A percentile compares a stretch with the other conserved stretches of the same genome.
Evolutionary conservation across 495 filamentous ascomycete species (phyloP).

Genomic region (Aspergillus haitiensis): DNA sequence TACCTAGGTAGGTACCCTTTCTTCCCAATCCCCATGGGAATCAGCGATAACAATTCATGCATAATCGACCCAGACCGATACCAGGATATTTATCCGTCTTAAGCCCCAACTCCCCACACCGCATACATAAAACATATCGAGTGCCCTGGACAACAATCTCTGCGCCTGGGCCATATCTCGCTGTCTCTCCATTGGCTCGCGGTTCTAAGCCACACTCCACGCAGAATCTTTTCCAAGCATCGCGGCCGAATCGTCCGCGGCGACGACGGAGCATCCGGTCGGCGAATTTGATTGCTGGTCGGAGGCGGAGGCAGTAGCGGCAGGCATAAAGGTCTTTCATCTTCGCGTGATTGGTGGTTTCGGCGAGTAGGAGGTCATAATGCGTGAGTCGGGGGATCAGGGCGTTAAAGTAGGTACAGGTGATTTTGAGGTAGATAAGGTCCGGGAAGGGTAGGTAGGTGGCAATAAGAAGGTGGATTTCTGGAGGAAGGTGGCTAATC

Average conservation of each 20-base stretch:
- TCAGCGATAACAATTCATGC: no score
- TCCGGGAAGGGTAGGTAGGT: conserved; percentile 57
- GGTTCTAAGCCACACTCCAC: conserved; percentile 39
- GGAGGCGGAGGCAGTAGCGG: conserved; percentile 40
- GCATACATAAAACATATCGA: conserved; percentile 31
- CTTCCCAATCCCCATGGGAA: no score
- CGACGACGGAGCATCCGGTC: conserved; percentile 35
- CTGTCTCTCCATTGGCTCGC: conserved; percentile 21
- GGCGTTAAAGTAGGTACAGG: conserved; percentile 34
- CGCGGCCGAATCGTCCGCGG: conserved; percentile 24
- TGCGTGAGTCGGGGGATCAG: conserved; percentile 30
- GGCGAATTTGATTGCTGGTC: conserved; percentile 29
- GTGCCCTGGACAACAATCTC: conserved; percentile 27
- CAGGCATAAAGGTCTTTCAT: conserved; percentile 34
- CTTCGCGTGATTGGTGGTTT: conserved; percentile 30
- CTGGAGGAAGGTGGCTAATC: conserved; percentile 45
- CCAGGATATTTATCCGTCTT: no score
- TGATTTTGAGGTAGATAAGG: conserved; percentile 54
- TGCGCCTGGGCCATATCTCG: conserved; percentile 37
- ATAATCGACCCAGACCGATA: neutral
- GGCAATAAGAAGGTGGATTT: conserved; percentile 57
- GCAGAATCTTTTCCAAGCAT: conserved; percentile 37
- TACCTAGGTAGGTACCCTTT: no score
- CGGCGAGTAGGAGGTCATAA: conserved; percentile 30
- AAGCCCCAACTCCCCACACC: conserved; percentile 27